Base-by-base conservation (phyloP, 2,329 filamentous ascomycete species). In the Trematosphaeria pertusa region DNA sequence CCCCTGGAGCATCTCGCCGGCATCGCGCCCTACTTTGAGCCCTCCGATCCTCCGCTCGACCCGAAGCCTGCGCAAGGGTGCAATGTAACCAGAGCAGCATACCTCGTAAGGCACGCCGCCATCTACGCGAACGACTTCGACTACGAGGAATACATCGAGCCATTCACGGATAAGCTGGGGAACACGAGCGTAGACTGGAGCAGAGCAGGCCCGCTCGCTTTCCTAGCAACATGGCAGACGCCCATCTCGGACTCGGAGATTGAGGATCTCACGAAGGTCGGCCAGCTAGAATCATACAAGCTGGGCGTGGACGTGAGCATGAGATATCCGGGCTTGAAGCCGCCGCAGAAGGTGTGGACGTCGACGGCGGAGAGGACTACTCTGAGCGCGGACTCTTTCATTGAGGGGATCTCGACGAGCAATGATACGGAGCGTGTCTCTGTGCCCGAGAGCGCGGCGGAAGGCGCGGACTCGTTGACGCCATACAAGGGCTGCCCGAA, bases 401-500 rank as follows among this genome's bases (percentile, higher is more conserved):
- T 84, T 19, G 75, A 79, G 3, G 84, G 83, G 0, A 72, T 83
- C 53, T 68, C 72, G 3, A 77, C 78, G 34, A 80, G 78, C 54
- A 76, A 80, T 49, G 72, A 73, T 39, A 84, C 85, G 49, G 71
- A 80, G 36, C 74, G 84, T 6, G 76, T 83, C 34, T 74, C 75
- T 54, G 72, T 87, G 40, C 78, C 78, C 51, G 84, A 87, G 64
- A 78, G 78, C 15, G 62, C 81, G 46, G 73, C 84, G 49, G 72
- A 78, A 2, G 84, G 84, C 14, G 85, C 84, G 7, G 75, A 87
- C 60, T 78, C 75, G 36, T 67, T 87, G 54, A 87, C 85, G 1
- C 84, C 85, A 0, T 87, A 88, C 69, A 81, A 83, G 62, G 78
- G 78, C 30, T 88, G 86, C 56, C 82, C 84, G 10, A 82, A 79